These are phyloP conservation scores for Alternaria triticina DNA, from an alignment of 2,329 filamentous ascomycete genomes.

Conservation along the genomic window DNA sequence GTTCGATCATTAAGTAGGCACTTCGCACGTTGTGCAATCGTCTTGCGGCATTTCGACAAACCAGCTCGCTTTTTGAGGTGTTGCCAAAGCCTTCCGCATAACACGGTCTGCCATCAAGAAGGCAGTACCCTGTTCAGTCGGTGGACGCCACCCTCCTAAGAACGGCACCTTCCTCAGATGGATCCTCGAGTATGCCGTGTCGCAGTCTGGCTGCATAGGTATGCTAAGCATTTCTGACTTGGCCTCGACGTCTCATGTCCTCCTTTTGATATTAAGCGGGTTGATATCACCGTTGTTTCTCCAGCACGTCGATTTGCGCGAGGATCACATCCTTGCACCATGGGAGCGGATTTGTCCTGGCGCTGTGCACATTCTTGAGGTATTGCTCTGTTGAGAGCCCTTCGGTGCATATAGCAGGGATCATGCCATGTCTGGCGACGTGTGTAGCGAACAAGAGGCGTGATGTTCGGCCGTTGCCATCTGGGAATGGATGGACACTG, in stretches of 20 bases:
- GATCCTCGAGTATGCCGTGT: not conserved
- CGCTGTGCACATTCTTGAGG: not conserved
- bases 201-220: not conserved
- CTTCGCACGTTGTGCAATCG: not conserved
- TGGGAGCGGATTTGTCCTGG: not conserved
- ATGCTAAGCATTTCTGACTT: not conserved
- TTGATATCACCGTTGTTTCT: not conserved
- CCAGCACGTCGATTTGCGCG: not conserved
- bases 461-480: not conserved
- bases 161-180: not conserved
- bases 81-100: not conserved
- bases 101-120: not conserved
- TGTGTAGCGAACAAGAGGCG: not conserved
- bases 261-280: not conserved
- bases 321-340: not conserved
- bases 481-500: not conserved
- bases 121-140: not conserved
- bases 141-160: not conserved
- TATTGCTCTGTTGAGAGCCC: not conserved
- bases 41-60: not conserved
- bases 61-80: not conserved
- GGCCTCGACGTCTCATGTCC: not conserved
- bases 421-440: not conserved
- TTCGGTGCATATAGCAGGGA: not conserved
- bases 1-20: not conserved